These are phyloP conservation scores for Smithsoniella earleae DNA, from an alignment of 163 green algal genomes.

Conservation along the genomic window DNA sequence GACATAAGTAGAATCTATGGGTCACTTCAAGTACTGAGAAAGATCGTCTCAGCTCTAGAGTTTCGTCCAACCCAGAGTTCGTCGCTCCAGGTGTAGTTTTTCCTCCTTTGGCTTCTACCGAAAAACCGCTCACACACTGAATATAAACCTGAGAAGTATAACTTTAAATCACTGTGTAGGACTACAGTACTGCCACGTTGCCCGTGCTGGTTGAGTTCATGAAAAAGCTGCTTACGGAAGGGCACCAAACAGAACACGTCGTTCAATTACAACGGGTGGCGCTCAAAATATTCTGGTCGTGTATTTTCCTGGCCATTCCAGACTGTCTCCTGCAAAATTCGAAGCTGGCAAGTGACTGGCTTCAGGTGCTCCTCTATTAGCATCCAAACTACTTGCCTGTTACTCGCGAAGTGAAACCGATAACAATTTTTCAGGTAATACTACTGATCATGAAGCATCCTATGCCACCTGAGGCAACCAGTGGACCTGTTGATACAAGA, in stretches of 20 bases:
- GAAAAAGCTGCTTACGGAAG: not conserved
- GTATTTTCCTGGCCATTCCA: conserved; percentile 24
- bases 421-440: too few species aligned
- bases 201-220: conserved; percentile 9
- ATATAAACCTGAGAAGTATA: too few species aligned
- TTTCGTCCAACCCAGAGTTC: too few species aligned
- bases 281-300: conserved; percentile 20
- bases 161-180: too few species aligned
- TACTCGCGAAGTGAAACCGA: too few species aligned
- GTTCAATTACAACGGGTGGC: conserved; percentile 4
- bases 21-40: not conserved
- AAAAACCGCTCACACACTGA: too few species aligned
- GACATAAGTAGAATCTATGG: conserved; percentile 4
- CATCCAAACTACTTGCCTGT: too few species aligned
- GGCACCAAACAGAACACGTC: not conserved
- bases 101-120: too few species aligned
- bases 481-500: not conserved
- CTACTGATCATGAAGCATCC: not conserved
- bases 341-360: not conserved
- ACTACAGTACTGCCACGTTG: not conserved
- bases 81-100: too few species aligned
- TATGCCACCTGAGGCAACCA: not conserved
- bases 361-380: conserved; percentile 30
- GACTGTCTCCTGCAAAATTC: not conserved
- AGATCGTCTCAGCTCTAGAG: conserved; percentile 11